Evolutionary conservation across 306 rosid genomes (phyloP).

Genomic region (Prunus kanzakura): DNA sequence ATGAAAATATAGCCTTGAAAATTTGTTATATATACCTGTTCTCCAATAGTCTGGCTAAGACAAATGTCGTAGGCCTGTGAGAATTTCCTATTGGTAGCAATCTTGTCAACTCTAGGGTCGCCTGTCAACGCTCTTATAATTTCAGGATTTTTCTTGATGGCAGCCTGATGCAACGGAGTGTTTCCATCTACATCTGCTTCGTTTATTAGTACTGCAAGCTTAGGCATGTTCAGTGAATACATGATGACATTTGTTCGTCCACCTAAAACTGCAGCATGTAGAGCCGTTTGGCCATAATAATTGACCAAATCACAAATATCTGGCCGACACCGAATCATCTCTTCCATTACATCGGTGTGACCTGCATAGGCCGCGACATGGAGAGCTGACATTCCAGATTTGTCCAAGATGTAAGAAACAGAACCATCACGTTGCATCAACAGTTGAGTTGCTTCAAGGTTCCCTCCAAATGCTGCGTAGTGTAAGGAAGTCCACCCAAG

Average conservation of each 20-base stretch:
- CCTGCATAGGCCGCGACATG: neutral
- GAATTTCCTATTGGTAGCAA: neutral
- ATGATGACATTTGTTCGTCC: neutral
- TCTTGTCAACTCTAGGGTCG: neutral
- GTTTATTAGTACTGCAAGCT: constrained; percentile 1
- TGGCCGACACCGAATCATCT: neutral
- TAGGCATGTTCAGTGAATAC: neutral
- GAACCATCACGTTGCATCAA: neutral
- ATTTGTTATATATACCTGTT: no score
- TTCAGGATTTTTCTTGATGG: neutral
- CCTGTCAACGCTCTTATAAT: neutral
- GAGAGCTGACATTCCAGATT: neutral
- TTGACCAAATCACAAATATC: constrained; percentile 6
- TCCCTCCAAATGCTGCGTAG: constrained; percentile 8
- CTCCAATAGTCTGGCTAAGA: no score
- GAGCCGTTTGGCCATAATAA: neutral
- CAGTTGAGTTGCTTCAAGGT: neutral
- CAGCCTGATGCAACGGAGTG: constrained; percentile 18
- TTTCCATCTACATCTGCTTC: constrained; percentile 11
- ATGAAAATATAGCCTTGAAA: no score
- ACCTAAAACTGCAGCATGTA: neutral
- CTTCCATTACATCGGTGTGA: neutral
- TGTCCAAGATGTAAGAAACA: neutral
- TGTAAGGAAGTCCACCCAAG: constrained; percentile 17
- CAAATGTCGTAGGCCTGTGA: neutral